Conservation (phyloP, 768 basidiomycete species). For the Russula griseocarnosa region DNA sequence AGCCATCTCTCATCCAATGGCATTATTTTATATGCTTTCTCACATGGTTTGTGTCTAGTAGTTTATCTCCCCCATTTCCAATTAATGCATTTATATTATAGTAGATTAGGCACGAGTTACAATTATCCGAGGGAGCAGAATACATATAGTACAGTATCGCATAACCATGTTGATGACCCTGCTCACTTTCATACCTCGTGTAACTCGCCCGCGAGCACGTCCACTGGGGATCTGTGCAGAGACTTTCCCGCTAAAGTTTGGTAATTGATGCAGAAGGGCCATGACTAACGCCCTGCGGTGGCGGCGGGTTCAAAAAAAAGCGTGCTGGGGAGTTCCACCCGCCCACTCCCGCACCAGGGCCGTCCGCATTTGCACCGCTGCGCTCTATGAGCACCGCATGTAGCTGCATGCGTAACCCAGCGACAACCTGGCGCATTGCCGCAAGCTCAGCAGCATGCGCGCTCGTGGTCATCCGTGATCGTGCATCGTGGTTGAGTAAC, state of each 20-base stretch:
- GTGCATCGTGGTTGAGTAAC: constrained; percentile 26
- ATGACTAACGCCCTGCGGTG: constrained; percentile 1
- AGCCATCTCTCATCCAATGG: too few relatives aligned
- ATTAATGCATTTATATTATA: too few relatives aligned
- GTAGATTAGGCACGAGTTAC: too few relatives aligned
- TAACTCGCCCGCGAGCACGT: not conserved
- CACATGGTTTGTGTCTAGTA: too few relatives aligned
- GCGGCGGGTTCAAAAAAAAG: constrained; percentile 13
- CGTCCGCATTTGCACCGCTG: constrained; percentile 3
- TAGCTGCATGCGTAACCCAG: constrained; percentile 27
- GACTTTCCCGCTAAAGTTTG: constrained; percentile 3
- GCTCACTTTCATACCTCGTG: not conserved
- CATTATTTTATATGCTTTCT: too few relatives aligned
- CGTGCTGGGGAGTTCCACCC: constrained; percentile 8
- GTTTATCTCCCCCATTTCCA: too few relatives aligned
- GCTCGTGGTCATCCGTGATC: constrained; percentile 22
- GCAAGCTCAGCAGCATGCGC: constrained; percentile 26
- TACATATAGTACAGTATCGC: not conserved
- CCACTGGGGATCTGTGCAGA: not conserved
- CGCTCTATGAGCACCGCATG: constrained; percentile 29
- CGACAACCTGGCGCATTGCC: constrained; percentile 27
- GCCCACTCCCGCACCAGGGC: not conserved
- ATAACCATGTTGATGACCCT: not conserved
- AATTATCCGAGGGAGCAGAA: not conserved
- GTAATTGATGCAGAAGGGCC: constrained; percentile 8